Percentiles rank a stretch among this genome's conserved stretches.
Conservation (phyloP, 805 yeast genomes). For the Myxozyma lipomycoides region DNA sequence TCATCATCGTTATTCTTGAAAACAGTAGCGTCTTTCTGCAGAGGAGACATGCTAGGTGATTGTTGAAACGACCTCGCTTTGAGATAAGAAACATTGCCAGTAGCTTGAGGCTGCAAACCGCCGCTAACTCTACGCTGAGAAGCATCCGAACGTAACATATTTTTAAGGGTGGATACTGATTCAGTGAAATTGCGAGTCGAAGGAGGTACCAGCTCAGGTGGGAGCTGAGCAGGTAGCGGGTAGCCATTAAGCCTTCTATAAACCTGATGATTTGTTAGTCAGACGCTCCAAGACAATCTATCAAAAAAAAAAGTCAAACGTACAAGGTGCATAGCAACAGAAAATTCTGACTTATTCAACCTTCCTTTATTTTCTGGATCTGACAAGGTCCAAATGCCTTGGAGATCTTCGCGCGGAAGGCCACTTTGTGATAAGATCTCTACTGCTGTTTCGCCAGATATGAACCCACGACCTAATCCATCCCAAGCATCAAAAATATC, state of each 20-base stretch:
- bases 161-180: constrained; percentile 65
- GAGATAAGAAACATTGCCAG: constrained; percentile 34
- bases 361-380: constrained; percentile 80
- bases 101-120: constrained; percentile 27
- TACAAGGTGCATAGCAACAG: constrained; percentile 92
- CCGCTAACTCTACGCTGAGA: constrained; percentile 29
- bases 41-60: constrained; percentile 35
- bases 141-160: constrained; percentile 48
- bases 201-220: constrained; percentile 88
- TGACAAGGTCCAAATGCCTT: constrained; percentile 83
- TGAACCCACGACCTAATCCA: constrained; percentile 55
- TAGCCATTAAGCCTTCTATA: constrained; percentile 86
- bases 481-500: constrained; percentile 90
- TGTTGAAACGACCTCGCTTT: constrained; percentile 37
- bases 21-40: constrained; percentile 47
- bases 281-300: background rate
- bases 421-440: constrained; percentile 89
- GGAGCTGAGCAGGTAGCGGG: constrained; percentile 75
- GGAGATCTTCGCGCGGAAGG: constrained; percentile 76
- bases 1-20: constrained; percentile 72
- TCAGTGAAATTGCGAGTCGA: constrained; percentile 71
- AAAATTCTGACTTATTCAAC: constrained; percentile 83
- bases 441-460: constrained; percentile 79
- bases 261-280: constrained; percentile 32
- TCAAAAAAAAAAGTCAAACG: background rate